Evolutionary conservation across 2,329 filamentous ascomycete species (phyloP).

Genomic region (Thelonectria discophora): DNA sequence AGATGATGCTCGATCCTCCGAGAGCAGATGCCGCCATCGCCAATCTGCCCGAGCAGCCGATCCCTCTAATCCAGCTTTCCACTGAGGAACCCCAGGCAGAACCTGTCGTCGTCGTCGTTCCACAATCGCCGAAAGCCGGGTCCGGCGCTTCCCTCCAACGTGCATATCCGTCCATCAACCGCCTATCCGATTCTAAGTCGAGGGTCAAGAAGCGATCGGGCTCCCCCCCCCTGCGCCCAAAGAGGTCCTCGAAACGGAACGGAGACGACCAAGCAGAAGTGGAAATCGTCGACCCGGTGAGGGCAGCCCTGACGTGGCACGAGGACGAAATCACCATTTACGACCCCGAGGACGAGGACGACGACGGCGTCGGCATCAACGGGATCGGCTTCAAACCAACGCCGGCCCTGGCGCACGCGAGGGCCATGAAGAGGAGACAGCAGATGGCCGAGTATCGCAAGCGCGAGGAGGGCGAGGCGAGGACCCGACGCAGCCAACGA

Average conservation of each 20-base stretch:
- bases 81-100: slow-evolving; percentile 14
- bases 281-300: slow-evolving; percentile 60
- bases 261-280: slow-evolving; percentile 46
- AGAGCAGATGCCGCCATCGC: slow-evolving; percentile 13
- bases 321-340: slow-evolving; percentile 75
- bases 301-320: slow-evolving; percentile 71
- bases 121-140: slow-evolving; percentile 25
- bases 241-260: slow-evolving; percentile 32
- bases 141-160: slow-evolving; percentile 39
- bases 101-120: slow-evolving; percentile 14
- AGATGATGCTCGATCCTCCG: slow-evolving; percentile 43
- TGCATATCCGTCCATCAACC: slow-evolving; percentile 52
- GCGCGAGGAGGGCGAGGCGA: slow-evolving; percentile 68
- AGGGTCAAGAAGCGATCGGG: slow-evolving; percentile 48
- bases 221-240: slow-evolving; percentile 51
- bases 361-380: slow-evolving; percentile 73
- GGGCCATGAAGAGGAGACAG: slow-evolving; percentile 64
- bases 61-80: slow-evolving; percentile 14
- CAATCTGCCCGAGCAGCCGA: slow-evolving; percentile 23
- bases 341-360: slow-evolving; percentile 70
- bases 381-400: slow-evolving; percentile 74
- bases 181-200: slow-evolving; percentile 51
- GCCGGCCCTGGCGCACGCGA: slow-evolving; percentile 65
- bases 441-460: slow-evolving; percentile 71
- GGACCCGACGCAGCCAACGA: slow-evolving; percentile 63